phyloP scores from a whole-genome alignment of 495 filamentous ascomycete genomes.

The Monascus purpureus region DNA sequence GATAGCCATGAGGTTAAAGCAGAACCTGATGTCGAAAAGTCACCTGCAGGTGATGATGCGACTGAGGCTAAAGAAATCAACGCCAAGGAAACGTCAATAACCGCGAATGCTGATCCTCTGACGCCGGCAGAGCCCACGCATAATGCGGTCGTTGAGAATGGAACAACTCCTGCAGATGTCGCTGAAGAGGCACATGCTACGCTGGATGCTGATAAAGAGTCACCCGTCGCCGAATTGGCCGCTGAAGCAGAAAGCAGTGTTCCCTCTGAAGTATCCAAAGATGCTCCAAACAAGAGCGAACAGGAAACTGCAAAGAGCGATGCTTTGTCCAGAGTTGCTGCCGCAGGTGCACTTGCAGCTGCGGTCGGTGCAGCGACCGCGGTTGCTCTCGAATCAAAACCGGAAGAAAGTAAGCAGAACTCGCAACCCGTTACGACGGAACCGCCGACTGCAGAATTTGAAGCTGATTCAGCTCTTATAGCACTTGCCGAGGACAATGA shows the following conservation, averaged over 20 bases:
- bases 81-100: not conserved
- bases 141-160: not conserved
- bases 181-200: not conserved
- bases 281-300: too few species aligned
- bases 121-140: not conserved
- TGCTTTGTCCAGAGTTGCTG: slow-evolving; percentile 13
- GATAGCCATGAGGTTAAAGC: too few species aligned
- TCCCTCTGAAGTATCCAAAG: slow-evolving; percentile 2
- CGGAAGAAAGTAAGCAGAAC: slow-evolving; percentile 16
- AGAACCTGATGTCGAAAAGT: not conserved
- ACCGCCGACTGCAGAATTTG: slow-evolving; percentile 10
- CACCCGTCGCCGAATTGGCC: not conserved
- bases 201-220: not conserved
- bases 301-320: too few species aligned
- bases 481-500: slow-evolving; percentile 25
- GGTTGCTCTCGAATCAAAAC: slow-evolving; percentile 7
- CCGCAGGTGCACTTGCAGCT: slow-evolving; percentile 14
- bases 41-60: not conserved
- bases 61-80: not conserved
- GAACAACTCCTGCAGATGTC: not conserved
- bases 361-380: slow-evolving; percentile 9
- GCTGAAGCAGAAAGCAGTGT: too few species aligned
- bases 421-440: slow-evolving; percentile 4
- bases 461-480: slow-evolving; percentile 25
- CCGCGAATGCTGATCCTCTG: slow-evolving; percentile 1